Conservation (phyloP, 345 rosid genomes). For the Salix exigua region DNA sequence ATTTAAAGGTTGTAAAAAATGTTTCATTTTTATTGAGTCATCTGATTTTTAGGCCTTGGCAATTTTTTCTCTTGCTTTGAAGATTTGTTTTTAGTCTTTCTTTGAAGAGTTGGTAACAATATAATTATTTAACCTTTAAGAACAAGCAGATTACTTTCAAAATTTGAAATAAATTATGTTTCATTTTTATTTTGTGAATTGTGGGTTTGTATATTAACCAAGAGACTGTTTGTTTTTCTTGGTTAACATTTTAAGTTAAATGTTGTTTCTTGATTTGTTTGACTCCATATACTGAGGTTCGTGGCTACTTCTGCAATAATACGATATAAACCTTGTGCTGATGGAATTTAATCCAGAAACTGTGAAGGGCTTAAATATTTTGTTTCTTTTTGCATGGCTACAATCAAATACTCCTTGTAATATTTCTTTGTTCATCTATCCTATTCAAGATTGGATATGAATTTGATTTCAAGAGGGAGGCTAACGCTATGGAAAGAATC, state of each 20-base stretch:
- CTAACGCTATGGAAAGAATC: constrained; percentile 77
- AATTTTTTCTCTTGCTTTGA: neutral
- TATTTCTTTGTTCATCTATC: constrained; percentile 14
- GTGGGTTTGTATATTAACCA: neutral
- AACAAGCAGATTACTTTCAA: neutral
- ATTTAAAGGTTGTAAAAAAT: neutral
- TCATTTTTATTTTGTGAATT: neutral
- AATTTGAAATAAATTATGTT: neutral
- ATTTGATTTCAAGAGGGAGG: constrained; percentile 87
- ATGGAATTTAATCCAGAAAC: neutral
- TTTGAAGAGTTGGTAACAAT: neutral
- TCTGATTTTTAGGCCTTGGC: neutral
- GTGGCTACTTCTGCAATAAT: neutral
- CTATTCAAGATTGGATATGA: constrained; percentile 80
- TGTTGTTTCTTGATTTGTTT: neutral
- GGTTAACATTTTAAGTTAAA: neutral
- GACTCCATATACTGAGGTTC: neutral
- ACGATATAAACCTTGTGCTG: neutral
- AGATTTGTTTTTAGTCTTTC: neutral
- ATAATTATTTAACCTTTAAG: neutral
- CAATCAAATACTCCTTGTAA: constrained; percentile 1
- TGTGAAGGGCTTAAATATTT: neutral
- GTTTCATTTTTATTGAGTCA: neutral
- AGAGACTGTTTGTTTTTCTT: neutral
- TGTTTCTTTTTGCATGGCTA: constrained; percentile 10